These are phyloP conservation scores for Thielaviopsis ethacetica DNA, from an alignment of 2,329 filamentous ascomycete genomes.

Conservation along the genomic window DNA sequence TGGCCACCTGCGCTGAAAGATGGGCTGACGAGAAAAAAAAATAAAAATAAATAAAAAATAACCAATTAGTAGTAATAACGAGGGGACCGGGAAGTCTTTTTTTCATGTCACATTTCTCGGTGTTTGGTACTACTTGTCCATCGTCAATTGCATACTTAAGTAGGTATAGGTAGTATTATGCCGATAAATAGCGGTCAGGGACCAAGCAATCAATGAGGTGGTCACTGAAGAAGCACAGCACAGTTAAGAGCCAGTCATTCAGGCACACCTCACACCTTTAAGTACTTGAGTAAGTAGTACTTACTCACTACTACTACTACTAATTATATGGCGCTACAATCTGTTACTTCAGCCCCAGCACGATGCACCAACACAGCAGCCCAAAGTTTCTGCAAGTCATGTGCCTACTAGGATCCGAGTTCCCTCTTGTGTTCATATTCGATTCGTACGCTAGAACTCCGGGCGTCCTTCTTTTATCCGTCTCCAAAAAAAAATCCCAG, in stretches of 20 bases:
- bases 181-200: not conserved
- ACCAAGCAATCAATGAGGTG: not conserved
- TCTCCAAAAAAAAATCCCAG: not conserved
- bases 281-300: no score
- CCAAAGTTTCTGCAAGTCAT: not conserved
- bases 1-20: not conserved
- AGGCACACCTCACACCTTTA: no score
- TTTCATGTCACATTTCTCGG: not conserved
- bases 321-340: no score
- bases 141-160: no score
- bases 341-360: not conserved
- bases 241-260: no score
- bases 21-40: not conserved
- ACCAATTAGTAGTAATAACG: not conserved
- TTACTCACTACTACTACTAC: no score
- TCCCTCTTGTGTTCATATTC: not conserved
- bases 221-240: no score
- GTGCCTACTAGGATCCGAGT: not conserved
- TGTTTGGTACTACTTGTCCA: no score
- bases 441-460: not conserved
- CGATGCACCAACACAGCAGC: not conserved
- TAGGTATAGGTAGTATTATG: not conserved
- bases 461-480: not conserved
- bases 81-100: not conserved
- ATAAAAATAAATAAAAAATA: no score